These are phyloP conservation scores for Posidonia australis DNA, from an alignment of 106 monocot genomes.

Conservation along the genomic window DNA sequence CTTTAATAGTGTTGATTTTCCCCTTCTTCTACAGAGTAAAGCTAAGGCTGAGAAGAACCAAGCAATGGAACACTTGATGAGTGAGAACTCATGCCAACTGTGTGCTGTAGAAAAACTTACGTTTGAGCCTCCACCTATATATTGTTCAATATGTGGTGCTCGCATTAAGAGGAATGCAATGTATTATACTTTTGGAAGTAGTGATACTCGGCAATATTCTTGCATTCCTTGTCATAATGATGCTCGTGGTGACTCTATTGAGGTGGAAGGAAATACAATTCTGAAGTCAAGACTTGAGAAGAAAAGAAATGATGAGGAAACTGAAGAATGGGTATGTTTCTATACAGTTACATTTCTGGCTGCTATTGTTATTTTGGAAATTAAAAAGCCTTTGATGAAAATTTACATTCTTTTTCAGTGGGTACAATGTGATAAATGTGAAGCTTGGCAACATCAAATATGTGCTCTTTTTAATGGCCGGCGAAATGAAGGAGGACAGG, in stretches of 20 bases:
- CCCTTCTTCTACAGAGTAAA: conserved; percentile 53
- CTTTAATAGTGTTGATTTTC: neutral
- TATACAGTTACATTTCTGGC: neutral
- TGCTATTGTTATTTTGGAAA: neutral
- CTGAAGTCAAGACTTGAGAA: conserved; percentile 75
- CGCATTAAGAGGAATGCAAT: conserved; percentile 92
- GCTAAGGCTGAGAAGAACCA: conserved; percentile 98
- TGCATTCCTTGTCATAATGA: conserved; percentile 91
- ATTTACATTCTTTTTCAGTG: conserved; percentile 38
- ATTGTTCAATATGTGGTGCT: conserved; percentile 94
- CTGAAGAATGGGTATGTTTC: conserved; percentile 80
- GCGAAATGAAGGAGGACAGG: conserved; percentile 94
- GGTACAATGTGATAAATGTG: conserved; percentile 99
- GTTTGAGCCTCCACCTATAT: conserved; percentile 97
- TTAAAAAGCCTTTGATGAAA: neutral
- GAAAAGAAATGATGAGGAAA: conserved; percentile 91
- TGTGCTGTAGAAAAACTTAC: conserved; percentile 93
- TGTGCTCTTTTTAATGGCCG: conserved; percentile 97
- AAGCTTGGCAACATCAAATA: conserved; percentile 99
- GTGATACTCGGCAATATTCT: conserved; percentile 71
- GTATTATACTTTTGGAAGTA: conserved; percentile 75
- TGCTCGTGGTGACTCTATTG: conserved; percentile 75
- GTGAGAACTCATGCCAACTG: conserved; percentile 90
- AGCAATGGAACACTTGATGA: conserved; percentile 81
- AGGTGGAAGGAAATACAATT: conserved; percentile 50